Evolutionary conservation across 2,329 filamentous ascomycete species (phyloP), one percentile per base, ranked within the genome.

Genomic region (Epichloe gansuensis): DNA sequence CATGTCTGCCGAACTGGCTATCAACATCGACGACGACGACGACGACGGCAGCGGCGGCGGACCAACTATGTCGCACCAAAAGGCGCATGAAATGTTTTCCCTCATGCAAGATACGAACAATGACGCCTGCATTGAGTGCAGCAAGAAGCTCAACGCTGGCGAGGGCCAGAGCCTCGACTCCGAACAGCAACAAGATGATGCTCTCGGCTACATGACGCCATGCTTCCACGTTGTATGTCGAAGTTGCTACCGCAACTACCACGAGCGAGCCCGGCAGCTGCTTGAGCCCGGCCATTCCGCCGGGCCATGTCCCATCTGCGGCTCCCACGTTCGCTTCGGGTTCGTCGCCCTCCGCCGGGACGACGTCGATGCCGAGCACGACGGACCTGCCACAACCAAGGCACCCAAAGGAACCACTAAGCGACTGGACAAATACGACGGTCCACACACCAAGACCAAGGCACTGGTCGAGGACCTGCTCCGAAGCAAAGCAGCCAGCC

Each of bases 371-470:
- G 66, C 70, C 8, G 78, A 81, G 59, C 76, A 82, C 69, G 66
- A 81, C 63, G 71, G 74, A 62, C 65, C 76, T 68, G 61, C 63
- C 63, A 66, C 67, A 53, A 53, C 60, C 31, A 67, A 64, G 55
- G 59, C 61, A 13, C 64, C 61, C 50, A 57, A 59, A 53, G 50
- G 53, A 56, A 71, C 75, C 13, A 76, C 76, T 47, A 85, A 83
- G 61, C 47, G 53, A 21, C 72, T 84, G 11, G 80, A 80, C 25
- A 79, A 78, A 35, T 98, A 97, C 64, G 76, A 77, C 43, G 90
- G 90, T 0, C 91, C 91, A 0, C 89, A 95, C 62, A 95, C 90
- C 5, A 98, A 98, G 71, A 95, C 93, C 0, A 82, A 78, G 53
- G 89, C 87, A 2, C 73, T 98, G 2, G 63, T 98, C 0, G 73